Conservation (phyloP, 768 basidiomycete genomes). For the Cantharellus anzutake region DNA sequence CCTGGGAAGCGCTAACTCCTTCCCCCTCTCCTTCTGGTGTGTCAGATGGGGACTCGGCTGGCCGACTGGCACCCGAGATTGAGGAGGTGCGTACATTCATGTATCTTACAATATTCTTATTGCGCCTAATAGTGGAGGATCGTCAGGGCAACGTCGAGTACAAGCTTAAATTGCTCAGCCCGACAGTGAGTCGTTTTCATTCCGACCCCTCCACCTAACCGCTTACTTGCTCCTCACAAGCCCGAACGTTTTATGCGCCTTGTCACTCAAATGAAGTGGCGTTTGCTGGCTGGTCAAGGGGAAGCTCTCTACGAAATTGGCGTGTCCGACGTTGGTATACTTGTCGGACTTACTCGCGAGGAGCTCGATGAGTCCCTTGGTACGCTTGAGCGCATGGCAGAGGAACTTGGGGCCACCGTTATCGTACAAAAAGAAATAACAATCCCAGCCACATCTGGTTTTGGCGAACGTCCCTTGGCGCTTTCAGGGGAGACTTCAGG, state of each 20-base stretch:
- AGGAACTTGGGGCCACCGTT: conserved; percentile 82
- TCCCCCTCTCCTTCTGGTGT: conserved; percentile 15
- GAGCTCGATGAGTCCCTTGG: conserved; percentile 70
- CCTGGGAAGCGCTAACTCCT: conserved; percentile 63
- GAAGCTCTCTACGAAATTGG: conserved; percentile 63
- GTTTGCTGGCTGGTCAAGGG: conserved; percentile 67
- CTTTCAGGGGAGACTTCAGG: background rate
- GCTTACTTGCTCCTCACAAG: background rate
- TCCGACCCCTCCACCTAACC: background rate
- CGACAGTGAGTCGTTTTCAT: conserved; percentile 14
- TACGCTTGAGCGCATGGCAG: conserved; percentile 86
- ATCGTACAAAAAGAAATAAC: conserved; percentile 81
- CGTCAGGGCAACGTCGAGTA: conserved; percentile 77
- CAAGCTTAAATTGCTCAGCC: conserved; percentile 74
- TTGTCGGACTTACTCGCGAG: conserved; percentile 53
- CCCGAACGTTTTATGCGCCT: conserved; percentile 29
- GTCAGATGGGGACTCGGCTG: conserved; percentile 12
- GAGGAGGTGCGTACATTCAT: conserved; percentile 27
- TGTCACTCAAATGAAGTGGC: conserved; percentile 92
- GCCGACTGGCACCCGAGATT: conserved; percentile 55
- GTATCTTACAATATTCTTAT: background rate
- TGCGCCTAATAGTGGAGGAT: too few species aligned
- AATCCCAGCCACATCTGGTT: conserved; percentile 21
- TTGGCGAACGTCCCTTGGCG: background rate
- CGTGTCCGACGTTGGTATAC: conserved; percentile 76